Evolutionary conservation across 2,329 filamentous ascomycete genomes (phyloP).

Genomic region (Diplodia mutila): DNA sequence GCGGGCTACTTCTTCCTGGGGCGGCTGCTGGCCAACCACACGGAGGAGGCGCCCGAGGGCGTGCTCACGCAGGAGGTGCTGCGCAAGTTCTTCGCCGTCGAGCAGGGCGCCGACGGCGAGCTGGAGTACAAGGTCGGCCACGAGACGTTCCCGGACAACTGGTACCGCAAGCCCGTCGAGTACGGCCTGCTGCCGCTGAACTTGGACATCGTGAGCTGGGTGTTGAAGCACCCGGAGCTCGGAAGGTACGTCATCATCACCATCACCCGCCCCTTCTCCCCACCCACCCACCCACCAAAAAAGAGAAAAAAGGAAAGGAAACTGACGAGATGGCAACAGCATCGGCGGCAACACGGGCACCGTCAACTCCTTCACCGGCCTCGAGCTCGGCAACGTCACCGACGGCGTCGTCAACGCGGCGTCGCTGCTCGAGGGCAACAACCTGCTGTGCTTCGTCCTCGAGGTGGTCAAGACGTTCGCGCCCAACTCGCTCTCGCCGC

Average conservation of each 20-base stretch:
- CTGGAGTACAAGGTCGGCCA: conserved; percentile 50
- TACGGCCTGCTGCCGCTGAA: conserved; percentile 53
- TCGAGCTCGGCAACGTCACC: conserved; percentile 50
- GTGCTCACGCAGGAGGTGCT: conserved; percentile 42
- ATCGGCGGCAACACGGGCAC: conserved; percentile 59
- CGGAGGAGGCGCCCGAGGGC: conserved; percentile 39
- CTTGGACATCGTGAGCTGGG: conserved; percentile 46
- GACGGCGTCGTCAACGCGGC: conserved; percentile 44
- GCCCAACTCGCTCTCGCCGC: conserved; percentile 39
- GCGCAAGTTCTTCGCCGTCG: conserved; percentile 54
- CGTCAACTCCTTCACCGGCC: conserved; percentile 55
- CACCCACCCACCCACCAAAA: no score
- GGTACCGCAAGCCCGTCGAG: conserved; percentile 52
- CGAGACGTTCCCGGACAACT: conserved; percentile 58
- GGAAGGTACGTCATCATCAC: background rate
- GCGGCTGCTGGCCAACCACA: conserved; percentile 41
- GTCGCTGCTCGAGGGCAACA: conserved; percentile 46
- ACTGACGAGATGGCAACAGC: background rate
- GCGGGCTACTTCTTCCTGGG: conserved; percentile 45
- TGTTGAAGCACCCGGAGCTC: conserved; percentile 47
- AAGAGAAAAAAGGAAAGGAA: no score
- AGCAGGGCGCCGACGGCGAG: conserved; percentile 45
- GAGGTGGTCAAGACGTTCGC: conserved; percentile 40
- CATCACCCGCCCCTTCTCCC: no score
- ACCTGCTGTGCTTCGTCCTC: conserved; percentile 43